Conservation (phyloP, 768 basidiomycete genomes). For the Naganishia friedmannii region DNA sequence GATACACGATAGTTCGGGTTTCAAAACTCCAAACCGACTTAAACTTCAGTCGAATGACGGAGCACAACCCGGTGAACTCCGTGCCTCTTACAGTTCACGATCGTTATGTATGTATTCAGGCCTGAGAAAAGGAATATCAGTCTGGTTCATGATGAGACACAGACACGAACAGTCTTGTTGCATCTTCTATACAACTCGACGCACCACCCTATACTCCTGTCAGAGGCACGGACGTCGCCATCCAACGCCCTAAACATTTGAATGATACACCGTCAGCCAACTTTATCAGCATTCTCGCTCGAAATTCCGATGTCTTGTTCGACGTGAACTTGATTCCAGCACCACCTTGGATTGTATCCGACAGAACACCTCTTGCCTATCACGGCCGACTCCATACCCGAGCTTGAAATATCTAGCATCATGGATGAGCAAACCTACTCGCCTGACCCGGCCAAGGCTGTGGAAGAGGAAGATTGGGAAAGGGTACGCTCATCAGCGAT, state of each 20-base stretch:
- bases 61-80: no score
- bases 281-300: not conserved
- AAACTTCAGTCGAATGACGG: no score
- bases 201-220: no score
- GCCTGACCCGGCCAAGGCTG: not conserved
- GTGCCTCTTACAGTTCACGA: no score
- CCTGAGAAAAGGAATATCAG: not conserved
- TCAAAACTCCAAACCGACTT: no score
- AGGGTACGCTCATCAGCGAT: conserved; percentile 1
- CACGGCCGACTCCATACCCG: not conserved
- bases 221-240: not conserved
- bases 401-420: no score
- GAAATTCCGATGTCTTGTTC: not conserved
- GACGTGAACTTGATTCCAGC: conserved; percentile 14
- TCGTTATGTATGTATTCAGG: no score
- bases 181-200: no score
- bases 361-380: not conserved
- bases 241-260: not conserved
- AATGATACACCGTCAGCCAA: not conserved
- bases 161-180: not conserved
- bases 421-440: not conserved
- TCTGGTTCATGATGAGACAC: not conserved
- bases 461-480: conserved; percentile 30
- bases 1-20: no score
- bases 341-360: not conserved